phyloP scores from a whole-genome alignment of 2,329 filamentous ascomycete species.

The Trichoderma oligosporum region DNA sequence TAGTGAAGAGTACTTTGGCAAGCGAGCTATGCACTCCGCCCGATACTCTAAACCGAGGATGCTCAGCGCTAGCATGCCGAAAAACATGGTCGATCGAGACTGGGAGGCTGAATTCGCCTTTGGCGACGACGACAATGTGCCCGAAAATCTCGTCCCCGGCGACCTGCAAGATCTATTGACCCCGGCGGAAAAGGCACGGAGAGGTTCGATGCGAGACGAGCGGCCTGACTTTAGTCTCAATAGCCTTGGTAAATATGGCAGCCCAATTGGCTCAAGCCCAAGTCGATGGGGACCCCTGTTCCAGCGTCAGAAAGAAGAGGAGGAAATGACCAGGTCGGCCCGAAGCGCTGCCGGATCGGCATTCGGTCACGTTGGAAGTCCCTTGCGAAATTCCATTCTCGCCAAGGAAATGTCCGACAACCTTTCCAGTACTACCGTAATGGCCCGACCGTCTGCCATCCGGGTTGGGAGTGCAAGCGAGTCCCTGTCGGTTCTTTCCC shows the following conservation, averaged over 20 bases:
- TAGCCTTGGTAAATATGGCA: conserved; percentile 56
- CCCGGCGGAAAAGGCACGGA: conserved; percentile 62
- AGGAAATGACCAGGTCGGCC: conserved; percentile 41
- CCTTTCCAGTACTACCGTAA: conserved; percentile 34
- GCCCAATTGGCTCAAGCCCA: conserved; percentile 55
- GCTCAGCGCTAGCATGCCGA: conserved; percentile 66
- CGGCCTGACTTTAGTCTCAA: conserved; percentile 31
- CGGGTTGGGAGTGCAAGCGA: conserved; percentile 47
- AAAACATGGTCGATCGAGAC: conserved; percentile 59
- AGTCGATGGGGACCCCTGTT: conserved; percentile 60
- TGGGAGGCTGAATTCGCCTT: conserved; percentile 71
- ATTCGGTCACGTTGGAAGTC: conserved; percentile 64
- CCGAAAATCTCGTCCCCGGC: conserved; percentile 65
- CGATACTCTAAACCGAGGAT: conserved; percentile 63
- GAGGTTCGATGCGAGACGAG: conserved; percentile 57
- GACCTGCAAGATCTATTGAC: conserved; percentile 63
- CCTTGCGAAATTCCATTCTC: conserved; percentile 60
- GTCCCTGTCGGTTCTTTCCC: conserved; percentile 55
- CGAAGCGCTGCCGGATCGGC: conserved; percentile 44
- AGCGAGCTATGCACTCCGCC: conserved; percentile 68
- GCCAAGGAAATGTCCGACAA: conserved; percentile 47
- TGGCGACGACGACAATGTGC: conserved; percentile 58
- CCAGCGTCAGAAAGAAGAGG: conserved; percentile 58
- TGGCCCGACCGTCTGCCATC: conserved; percentile 37
- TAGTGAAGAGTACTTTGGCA: conserved; percentile 60